A percentile compares a stretch with the other conserved stretches of the same genome.
Conservation (phyloP, 1,139 yeast species). For the Protomyces macrosporus region DNA sequence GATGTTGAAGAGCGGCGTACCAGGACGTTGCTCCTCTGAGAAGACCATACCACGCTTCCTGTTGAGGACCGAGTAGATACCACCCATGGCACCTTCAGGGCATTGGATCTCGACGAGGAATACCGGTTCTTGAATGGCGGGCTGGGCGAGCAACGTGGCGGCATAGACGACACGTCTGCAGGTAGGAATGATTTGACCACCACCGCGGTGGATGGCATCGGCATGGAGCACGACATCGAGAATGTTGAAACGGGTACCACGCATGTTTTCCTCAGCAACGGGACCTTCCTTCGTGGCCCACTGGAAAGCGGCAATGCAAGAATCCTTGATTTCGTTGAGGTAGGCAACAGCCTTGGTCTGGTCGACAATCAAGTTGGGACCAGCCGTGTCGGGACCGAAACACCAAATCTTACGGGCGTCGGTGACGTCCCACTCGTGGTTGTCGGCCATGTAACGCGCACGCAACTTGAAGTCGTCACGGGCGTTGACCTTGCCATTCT, state of each 20-base stretch:
- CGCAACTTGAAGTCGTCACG: constrained; percentile 98
- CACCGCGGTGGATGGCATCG: constrained; percentile 99
- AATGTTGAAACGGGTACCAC: constrained; percentile 96
- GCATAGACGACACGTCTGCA: constrained; percentile 99
- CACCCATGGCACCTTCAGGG: constrained; percentile 99
- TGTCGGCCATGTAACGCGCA: constrained; percentile 98
- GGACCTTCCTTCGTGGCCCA: constrained; percentile 99
- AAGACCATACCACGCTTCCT: constrained; percentile 99
- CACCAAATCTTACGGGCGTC: constrained; percentile 99
- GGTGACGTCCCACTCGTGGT: constrained; percentile 98
- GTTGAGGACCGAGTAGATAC: constrained; percentile 99
- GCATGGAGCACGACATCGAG: constrained; percentile 99
- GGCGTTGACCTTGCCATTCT: constrained; percentile 84
- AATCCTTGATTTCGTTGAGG: constrained; percentile 98
- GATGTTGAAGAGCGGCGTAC: constrained; percentile 98
- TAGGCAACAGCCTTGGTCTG: constrained; percentile 99
- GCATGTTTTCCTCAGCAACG: constrained; percentile 89
- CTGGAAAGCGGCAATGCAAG: constrained; percentile 99
- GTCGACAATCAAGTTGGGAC: constrained; percentile 98
- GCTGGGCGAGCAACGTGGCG: constrained; percentile 95
- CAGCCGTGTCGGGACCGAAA: constrained; percentile 96
- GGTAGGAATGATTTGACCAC: constrained; percentile 99
- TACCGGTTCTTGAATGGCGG: constrained; percentile 98
- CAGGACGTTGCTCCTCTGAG: constrained; percentile 99
- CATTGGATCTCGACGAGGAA: constrained; percentile 99